Base-by-base conservation (phyloP, 148 eudicot species). In the Bassia scoparia region DNA sequence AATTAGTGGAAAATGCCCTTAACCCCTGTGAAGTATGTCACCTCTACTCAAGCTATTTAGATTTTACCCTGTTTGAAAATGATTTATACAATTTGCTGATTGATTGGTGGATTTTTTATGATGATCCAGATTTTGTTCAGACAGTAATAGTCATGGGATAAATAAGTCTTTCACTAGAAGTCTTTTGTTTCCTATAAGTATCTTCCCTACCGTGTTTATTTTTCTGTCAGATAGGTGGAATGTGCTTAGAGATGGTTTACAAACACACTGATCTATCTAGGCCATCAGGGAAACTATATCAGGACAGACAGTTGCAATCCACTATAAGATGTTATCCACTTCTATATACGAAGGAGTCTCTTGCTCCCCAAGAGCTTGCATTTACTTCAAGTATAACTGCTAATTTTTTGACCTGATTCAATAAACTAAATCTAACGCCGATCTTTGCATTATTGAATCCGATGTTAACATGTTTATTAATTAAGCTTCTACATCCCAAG, bases 171-270 rank as follows among this genome's bases (percentile, higher is more conserved):
- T 52, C 24, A 34, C 11, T n/a, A 34, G 46, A 16, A 10, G 58
- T 43, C 58, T 58, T 55, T 29, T 38, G 30, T 27, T 48, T 20
- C 48, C 37, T 34, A 49, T 23, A n/a, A 68, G 15, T 24, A 46
- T 37, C 9, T 13, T 31, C 50, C 66, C 81, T 41, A 17, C 35
- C 38, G 43, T 69, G 9, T 56, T 16, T 68, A 53, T 69, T 86
- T 82, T 70, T 80, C n/a, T 83, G 97, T 87, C 86, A 81, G 89
- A 84, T 87, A 92, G 97, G 96, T 88, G 97, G 96, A 56, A 85
- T 92, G 96, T 92, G 93, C 88, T 92, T 31, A 87, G 96, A 79
- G 97, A 88, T 92, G 93, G 97, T 92, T 78, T 74, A 86, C 67
- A 90, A 90, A 82, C 53, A 92, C 97, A 29, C 65, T 87, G 44